These are phyloP conservation scores for Malus fusca DNA, from an alignment of 306 rosid genomes.

Conservation along the genomic window DNA sequence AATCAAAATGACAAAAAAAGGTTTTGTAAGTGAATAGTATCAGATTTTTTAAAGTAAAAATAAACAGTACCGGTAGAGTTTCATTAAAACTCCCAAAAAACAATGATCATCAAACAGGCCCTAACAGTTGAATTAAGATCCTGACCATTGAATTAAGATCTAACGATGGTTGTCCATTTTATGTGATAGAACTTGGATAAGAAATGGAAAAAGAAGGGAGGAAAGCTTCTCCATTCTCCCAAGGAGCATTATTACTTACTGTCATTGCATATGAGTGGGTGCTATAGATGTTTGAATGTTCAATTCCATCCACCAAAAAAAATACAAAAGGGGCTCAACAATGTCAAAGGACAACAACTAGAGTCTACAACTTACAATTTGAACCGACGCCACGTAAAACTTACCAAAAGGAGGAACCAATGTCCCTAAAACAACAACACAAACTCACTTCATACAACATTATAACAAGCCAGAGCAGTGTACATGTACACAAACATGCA, in stretches of 20 bases:
- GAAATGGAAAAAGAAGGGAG: neutral
- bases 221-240: neutral
- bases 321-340: neutral
- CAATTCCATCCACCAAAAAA: neutral
- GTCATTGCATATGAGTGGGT: neutral
- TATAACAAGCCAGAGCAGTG: neutral
- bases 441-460: neutral
- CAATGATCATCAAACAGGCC: too few relatives aligned
- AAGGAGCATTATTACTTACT: neutral
- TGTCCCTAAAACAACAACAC: neutral
- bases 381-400: neutral
- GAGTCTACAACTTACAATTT: neutral
- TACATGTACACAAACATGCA: neutral
- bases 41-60: too few relatives aligned
- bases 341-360: neutral
- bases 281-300: neutral
- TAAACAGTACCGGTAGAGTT: too few relatives aligned
- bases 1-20: too few relatives aligned
- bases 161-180: too few relatives aligned
- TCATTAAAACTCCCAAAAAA: too few relatives aligned
- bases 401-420: neutral
- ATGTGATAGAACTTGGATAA: too few relatives aligned
- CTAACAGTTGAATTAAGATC: too few relatives aligned
- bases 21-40: too few relatives aligned
- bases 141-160: too few relatives aligned